Percentiles rank a stretch among this genome's conserved stretches.
phyloP scores from a whole-genome alignment of 495 filamentous ascomycete species.

The Neurospora pannonica region DNA sequence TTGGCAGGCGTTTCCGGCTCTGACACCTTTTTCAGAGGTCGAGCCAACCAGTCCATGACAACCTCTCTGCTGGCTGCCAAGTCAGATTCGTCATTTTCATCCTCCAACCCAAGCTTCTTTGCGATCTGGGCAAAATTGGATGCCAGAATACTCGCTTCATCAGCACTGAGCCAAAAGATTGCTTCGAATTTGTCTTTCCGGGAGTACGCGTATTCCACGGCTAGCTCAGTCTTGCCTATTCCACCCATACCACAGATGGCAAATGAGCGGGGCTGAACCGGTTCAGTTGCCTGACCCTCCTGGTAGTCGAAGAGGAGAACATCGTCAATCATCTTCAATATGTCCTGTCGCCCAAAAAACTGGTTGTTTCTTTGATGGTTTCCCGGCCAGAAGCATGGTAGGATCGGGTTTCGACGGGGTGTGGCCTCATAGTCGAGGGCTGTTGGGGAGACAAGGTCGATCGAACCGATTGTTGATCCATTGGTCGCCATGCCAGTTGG shows the following conservation, averaged over 20 bases:
- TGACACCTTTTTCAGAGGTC: neutral
- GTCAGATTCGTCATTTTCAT: neutral
- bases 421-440: neutral
- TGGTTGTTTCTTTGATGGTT: neutral
- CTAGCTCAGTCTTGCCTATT: neutral
- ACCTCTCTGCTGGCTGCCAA: neutral
- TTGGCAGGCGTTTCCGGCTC: neutral
- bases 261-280: neutral
- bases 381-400: neutral
- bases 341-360: neutral
- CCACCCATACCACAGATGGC: neutral
- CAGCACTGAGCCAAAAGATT: neutral
- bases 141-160: neutral
- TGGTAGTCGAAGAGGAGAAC: neutral
- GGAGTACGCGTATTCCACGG: neutral
- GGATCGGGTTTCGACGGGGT: neutral
- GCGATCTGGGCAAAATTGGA: neutral
- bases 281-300: neutral
- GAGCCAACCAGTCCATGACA: neutral
- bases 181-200: neutral
- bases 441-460: neutral
- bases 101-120: neutral
- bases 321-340: neutral
- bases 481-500: neutral
- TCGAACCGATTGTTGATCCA: neutral